Evolutionary conservation across 2,329 filamentous ascomycete species (phyloP), one percentile per base, ranked within the genome.

Genomic region (Basipetospora chlamydospora): DNA sequence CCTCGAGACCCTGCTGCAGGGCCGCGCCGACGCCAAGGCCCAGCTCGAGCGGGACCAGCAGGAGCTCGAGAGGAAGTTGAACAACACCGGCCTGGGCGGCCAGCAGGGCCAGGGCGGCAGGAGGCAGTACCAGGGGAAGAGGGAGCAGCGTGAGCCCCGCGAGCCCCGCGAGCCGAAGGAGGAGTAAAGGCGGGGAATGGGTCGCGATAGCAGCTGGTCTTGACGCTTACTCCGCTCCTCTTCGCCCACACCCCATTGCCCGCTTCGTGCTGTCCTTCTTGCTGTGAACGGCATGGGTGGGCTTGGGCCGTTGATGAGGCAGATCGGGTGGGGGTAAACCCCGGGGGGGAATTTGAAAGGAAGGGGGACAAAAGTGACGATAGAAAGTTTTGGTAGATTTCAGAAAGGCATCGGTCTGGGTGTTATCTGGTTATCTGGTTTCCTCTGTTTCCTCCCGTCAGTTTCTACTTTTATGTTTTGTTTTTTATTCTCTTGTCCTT

Each of bases 21-120:
- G 93, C 66, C 80, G 92, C 67, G 69, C 78, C 60, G 79, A 82
- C 49, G 87, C 80, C 47, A 70, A 80, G 49, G 64, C 74, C 37
- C 76, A 83, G 58, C 78, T 76, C 62, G 85, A 92, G 65, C 78
- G 78, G 47, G 84, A 85, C 61, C 59, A 69, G 45, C 75, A 76
- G 56, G 77, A 82, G 56, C 58, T 74, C 17, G 80, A 85, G 61
- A 68, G 75, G 48, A 82, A 82, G 61, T 52, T 75, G 36, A 60
- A 61, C 40, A 63, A 56, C 39, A 54, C 56, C 15, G 55, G 56
- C 23, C 35, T 62, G 34, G 53, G 58, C 41, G 48, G 46, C 28
- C 47, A 45, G 38, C 49, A 48, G 17, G 45, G 48, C 26, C 46
- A 49, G 34, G 46, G 48, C 31, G 45, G 47, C 33, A 55, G 49